Percentiles rank a stretch among this genome's conserved stretches.
These are phyloP conservation scores for Metarhizium sp. DNA, from an alignment of 2,329 filamentous ascomycete genomes.

Conservation along the genomic window DNA sequence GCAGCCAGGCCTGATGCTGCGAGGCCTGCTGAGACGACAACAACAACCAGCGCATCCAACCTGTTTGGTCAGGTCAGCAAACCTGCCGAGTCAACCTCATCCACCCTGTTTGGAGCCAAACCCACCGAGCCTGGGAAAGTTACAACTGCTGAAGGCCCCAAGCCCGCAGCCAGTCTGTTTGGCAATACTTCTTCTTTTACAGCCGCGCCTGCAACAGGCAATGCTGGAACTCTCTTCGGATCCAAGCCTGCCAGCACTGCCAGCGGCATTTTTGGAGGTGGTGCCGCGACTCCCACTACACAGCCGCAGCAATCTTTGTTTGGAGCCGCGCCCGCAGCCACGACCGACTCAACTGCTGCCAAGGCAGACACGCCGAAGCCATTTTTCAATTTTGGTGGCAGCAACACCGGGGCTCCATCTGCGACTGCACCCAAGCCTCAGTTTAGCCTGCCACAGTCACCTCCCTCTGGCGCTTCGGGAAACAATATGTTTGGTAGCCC, in stretches of 20 bases:
- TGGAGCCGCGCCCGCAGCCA: slow-evolving; percentile 10
- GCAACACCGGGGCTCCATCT: slow-evolving; percentile 16
- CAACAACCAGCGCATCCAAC: slow-evolving; percentile 30
- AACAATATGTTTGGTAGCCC: slow-evolving; percentile 30
- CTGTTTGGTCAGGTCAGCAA: slow-evolving; percentile 5
- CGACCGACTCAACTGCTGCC: slow-evolving; percentile 10
- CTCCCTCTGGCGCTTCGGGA: slow-evolving; percentile 15
- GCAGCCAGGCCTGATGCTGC: slow-evolving; percentile 14
- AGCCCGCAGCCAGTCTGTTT: slow-evolving; percentile 8
- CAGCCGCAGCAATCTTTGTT: slow-evolving; percentile 11
- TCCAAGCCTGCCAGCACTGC: slow-evolving; percentile 10
- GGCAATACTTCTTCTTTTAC: slow-evolving; percentile 4
- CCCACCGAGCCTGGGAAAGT: slow-evolving; percentile 19
- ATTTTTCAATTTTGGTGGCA: slow-evolving; percentile 24
- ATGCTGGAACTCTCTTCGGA: slow-evolving; percentile 16
- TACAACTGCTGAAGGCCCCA: slow-evolving; percentile 11
- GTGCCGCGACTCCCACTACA: slow-evolving; percentile 8
- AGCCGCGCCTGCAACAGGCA: slow-evolving; percentile 7
- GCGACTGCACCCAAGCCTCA: slow-evolving; percentile 23
- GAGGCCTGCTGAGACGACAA: slow-evolving; percentile 16
- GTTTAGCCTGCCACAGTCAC: slow-evolving; percentile 28
- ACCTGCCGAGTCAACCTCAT: slow-evolving; percentile 12
- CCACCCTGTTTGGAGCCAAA: slow-evolving; percentile 26
- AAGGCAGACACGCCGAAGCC: slow-evolving; percentile 14
- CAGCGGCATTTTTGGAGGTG: slow-evolving; percentile 3